phyloP scores from a whole-genome alignment of 441 rosid genomes.

The Flueggea neowawraea region DNA sequence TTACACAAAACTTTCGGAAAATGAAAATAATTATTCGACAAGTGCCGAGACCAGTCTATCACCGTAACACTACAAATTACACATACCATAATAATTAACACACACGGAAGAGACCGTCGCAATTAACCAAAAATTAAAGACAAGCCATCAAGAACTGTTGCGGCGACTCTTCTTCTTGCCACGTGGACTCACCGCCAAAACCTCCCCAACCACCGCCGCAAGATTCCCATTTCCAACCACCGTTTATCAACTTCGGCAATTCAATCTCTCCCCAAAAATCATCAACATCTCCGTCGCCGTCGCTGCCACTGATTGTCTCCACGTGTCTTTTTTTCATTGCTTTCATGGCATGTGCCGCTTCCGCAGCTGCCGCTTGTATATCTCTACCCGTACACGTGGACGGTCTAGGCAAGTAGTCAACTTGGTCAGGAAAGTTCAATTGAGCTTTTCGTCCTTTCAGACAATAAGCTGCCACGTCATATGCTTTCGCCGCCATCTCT shows the following conservation, averaged over 20 bases:
- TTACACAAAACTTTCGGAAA: too few relatives aligned
- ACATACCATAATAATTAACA: too few relatives aligned
- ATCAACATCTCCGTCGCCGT: background rate
- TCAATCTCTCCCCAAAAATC: conserved; percentile 79
- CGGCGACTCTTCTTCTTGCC: conserved; percentile 42
- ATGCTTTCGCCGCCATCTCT: conserved; percentile 97
- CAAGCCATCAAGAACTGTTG: conserved; percentile 39
- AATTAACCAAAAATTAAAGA: conserved; percentile 19
- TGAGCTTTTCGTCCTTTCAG: conserved; percentile 76
- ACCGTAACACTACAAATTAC: too few relatives aligned
- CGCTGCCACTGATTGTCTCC: background rate
- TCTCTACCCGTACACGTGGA: conserved; percentile 62
- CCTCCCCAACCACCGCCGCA: conserved; percentile 26
- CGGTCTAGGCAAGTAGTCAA: conserved; percentile 51
- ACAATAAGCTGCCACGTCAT: conserved; percentile 80
- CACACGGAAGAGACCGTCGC: too few relatives aligned
- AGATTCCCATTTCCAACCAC: conserved; percentile 34
- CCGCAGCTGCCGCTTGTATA: conserved; percentile 78
- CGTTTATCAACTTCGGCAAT: conserved; percentile 59
- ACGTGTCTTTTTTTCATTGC: conserved; percentile 24
- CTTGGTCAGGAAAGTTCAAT: conserved; percentile 84
- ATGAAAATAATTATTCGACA: too few relatives aligned
- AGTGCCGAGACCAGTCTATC: too few relatives aligned
- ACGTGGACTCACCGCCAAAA: conserved; percentile 30
- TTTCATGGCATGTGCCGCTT: conserved; percentile 54